Conservation (phyloP, 179 eudicot species). For the Spinacia oleracea region DNA sequence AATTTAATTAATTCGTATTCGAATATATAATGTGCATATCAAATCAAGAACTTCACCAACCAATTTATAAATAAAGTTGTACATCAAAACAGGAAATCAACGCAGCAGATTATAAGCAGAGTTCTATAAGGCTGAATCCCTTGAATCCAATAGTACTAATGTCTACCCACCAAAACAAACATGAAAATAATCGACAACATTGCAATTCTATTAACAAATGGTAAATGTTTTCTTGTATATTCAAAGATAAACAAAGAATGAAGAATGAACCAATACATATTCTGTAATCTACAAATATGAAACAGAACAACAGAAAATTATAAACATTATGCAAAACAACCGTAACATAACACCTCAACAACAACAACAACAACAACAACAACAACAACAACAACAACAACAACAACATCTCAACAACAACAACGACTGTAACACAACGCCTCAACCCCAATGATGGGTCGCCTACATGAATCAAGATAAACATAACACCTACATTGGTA, state of each 20-base stretch:
- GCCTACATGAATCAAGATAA: too few relatives aligned
- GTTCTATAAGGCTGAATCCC: background rate
- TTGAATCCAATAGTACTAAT: background rate
- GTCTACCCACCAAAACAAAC: too few relatives aligned
- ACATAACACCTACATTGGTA: background rate
- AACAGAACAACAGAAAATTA: background rate
- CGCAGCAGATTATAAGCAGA: too few relatives aligned
- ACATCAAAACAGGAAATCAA: background rate
- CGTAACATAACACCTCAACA: background rate
- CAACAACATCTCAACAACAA: too few relatives aligned
- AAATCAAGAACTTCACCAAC: too few relatives aligned
- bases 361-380: too few relatives aligned
- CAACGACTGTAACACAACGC: too few relatives aligned
- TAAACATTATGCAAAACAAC: background rate
- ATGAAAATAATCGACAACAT: background rate
- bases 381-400: too few relatives aligned
- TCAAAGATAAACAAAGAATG: background rate
- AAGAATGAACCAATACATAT: background rate
- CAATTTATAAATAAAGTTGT: too few relatives aligned
- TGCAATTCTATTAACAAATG: background rate
- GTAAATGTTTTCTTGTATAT: background rate
- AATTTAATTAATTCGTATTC: background rate
- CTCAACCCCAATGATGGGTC: too few relatives aligned
- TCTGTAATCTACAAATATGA: background rate
- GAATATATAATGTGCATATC: background rate